These are phyloP conservation scores for Eucalyptus sp. DNA, from an alignment of 345 rosid species.

Conservation along the genomic window DNA sequence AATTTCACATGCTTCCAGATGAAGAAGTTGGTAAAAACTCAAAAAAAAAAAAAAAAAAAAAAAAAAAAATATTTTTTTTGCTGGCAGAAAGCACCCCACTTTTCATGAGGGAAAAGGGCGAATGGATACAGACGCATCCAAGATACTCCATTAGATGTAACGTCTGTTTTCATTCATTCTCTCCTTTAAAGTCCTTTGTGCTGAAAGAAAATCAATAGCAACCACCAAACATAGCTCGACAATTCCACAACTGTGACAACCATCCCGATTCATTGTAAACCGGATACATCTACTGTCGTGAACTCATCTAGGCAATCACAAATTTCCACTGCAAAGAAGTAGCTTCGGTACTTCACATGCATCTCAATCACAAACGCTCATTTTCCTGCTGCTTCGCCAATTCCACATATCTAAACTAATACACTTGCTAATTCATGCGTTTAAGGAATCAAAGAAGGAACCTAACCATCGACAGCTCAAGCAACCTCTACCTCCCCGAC, in stretches of 20 bases:
- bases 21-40: background rate
- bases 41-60: background rate
- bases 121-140: background rate
- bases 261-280: background rate
- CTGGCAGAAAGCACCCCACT: background rate
- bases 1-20: background rate
- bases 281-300: background rate
- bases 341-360: background rate
- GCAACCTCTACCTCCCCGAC: background rate
- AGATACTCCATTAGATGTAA: background rate
- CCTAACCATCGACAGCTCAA: background rate
- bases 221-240: background rate
- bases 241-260: background rate
- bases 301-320: background rate
- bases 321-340: background rate
- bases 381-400: background rate
- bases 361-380: background rate
- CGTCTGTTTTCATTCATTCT: background rate
- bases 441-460: background rate
- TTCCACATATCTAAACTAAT: background rate
- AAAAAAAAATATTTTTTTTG: background rate
- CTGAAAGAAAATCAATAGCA: background rate
- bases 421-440: background rate
- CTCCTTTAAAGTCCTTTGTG: background rate
- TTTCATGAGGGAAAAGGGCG: background rate